Base-by-base conservation (phyloP, 768 basidiomycete species). In the Tylopilus plumbeoviolaceoides region DNA sequence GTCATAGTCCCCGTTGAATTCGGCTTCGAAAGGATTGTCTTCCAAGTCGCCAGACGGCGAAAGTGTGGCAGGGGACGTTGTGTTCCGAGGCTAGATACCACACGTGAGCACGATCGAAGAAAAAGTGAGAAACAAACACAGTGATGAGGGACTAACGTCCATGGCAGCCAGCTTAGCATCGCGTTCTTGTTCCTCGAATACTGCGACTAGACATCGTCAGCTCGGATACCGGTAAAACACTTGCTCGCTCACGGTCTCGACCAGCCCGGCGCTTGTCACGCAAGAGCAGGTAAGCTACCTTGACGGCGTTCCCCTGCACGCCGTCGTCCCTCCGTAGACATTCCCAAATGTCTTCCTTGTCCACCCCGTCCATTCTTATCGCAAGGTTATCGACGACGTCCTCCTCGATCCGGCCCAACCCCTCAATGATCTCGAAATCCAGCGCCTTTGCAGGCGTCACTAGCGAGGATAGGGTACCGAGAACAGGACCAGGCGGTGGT, bases 221-320 rank as follows among this genome's bases (percentile, higher is more conserved):
- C 38, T 56, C 44, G 10, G n/a, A 43, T 42, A 43, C 15, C n/a
- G 20, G 20, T 38, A 27, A 55, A 48, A 44, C 23, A 51, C 6
- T 23, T 33, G 17, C 12, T 35, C 28, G 78, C 92, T 78, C 62
- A 95, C 94, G 72, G 66, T 93, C 91, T 68, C 87, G 82, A 7
- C 92, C 85, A 48, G 89, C 78, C 36, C 93, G 75, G 59, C 84
- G 77, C 73, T 94, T 94, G 64, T 99, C 95, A 51, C 92, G 77
- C 42, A 97, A 75, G 5, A 99, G 76, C 82, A 94, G 84, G 70
- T 98, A 99, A 0, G 95, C 94, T 7, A 99, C 94, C 71, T 97
- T 95, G 66, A 98, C 87, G 49, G 91, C 86, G 66, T 98, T 97
- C 36, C 94, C 91, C 55, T 87, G 84, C 39, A 82, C 77, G 0